Evolutionary conservation across 805 yeast species (phyloP), one percentile per base, ranked within the genome.

Genomic region (Candida namnaoensis): DNA sequence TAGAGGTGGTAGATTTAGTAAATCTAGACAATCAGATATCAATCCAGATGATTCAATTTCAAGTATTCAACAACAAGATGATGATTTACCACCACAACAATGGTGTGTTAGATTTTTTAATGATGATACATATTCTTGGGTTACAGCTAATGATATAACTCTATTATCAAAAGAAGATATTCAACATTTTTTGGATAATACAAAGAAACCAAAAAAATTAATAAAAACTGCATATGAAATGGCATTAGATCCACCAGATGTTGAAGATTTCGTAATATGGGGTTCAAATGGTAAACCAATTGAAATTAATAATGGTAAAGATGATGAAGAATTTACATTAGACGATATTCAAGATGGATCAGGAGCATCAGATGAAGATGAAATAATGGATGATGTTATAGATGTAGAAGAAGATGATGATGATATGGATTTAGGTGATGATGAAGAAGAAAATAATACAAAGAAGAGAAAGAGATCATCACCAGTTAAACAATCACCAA

Each of bases 61-160:
- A 19, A 19, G 30, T 27, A 27, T 9, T 27, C 11, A 11, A 27
- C 11, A 11, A 11, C 30, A 27, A 19, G 19, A 4, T 27, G 30
- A 27, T 27, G 40, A 41, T 43, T 27, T 27, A 11, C 19, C 19
- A 19, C 19, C 28, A 8, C 33, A 12, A 43, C 54, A 47, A 10
- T 68, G 56, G 75, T 84, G 61, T 50, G 88, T 83, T 13, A 68
- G 84, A 44, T 82, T 83, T 56, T 78, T 82, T 56, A 75, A 76
- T 51, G 91, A 83, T 56, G 84, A 79, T 53, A 80, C 82, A 13
- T 82, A 78, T 52, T 76, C 77, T 50, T 82, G 90, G 90, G 76
- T 78, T 34, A 64, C 71, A 26, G 51, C 58, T 5, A 55, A 62
- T 30, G 88, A 82, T 46, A 52, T 83, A 33, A 70, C 73, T 47